These are phyloP conservation scores for Cladosporium sphaerospermum DNA, from an alignment of 2,329 filamentous ascomycete genomes.

Conservation along the genomic window DNA sequence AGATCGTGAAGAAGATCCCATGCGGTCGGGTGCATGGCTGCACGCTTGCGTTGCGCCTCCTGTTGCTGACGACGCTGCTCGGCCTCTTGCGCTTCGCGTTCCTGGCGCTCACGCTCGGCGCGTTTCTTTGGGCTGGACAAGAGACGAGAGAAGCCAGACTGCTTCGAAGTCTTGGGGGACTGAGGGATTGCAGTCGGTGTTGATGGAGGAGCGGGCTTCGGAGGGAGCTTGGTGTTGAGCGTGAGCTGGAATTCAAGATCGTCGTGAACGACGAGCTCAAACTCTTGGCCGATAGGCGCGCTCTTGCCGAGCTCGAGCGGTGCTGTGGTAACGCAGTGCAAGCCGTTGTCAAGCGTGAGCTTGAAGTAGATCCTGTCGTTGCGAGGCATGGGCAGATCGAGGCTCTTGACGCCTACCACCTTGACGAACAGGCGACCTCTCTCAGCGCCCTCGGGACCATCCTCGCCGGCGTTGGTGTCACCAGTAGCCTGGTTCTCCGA, in stretches of 20 bases:
- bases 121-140: slow-evolving; percentile 95
- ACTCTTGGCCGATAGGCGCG: slow-evolving; percentile 94
- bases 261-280: slow-evolving; percentile 92
- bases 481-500: slow-evolving; percentile 60
- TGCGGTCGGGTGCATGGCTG: slow-evolving; percentile 59
- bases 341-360: slow-evolving; percentile 92
- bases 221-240: slow-evolving; percentile 88
- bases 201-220: slow-evolving; percentile 49
- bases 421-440: slow-evolving; percentile 92
- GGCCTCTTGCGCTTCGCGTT: slow-evolving; percentile 73
- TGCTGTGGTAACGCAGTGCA: slow-evolving; percentile 94
- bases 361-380: slow-evolving; percentile 92
- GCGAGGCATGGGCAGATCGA: slow-evolving; percentile 83
- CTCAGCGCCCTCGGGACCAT: slow-evolving; percentile 66
- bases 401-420: slow-evolving; percentile 94
- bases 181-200: slow-evolving; percentile 34
- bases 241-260: slow-evolving; percentile 99
- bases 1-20: slow-evolving; percentile 85
- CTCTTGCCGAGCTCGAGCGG: slow-evolving; percentile 90
- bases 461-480: slow-evolving; percentile 42
- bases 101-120: slow-evolving; percentile 82
- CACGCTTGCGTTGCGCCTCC: slow-evolving; percentile 47
- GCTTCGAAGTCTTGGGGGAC: slow-evolving; percentile 67
- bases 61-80: slow-evolving; percentile 36
- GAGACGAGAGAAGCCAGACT: slow-evolving; percentile 83